A percentile compares a stretch with the other conserved stretches of the same genome.
These are phyloP conservation scores for Starmerella cellae DNA, from an alignment of 805 yeast species.

Conservation along the genomic window DNA sequence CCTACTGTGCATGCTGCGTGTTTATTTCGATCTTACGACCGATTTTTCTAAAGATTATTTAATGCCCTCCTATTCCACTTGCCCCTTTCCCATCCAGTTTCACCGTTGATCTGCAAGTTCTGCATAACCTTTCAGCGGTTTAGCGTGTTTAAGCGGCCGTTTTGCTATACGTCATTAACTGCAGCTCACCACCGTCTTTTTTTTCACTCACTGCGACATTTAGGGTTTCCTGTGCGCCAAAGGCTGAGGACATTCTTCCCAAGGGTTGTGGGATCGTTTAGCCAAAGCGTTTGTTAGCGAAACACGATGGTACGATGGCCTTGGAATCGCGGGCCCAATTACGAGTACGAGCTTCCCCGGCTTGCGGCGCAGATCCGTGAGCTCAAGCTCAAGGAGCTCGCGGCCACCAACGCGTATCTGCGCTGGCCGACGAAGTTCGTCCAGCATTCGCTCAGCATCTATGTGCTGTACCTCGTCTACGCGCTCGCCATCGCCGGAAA, in stretches of 20 bases:
- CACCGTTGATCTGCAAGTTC: too few species aligned
- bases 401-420: constrained; percentile 20
- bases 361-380: constrained; percentile 23
- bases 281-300: background rate
- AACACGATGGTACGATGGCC: constrained; percentile 9
- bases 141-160: too few species aligned
- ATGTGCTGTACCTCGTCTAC: constrained; percentile 19
- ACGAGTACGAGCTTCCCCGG: constrained; percentile 27
- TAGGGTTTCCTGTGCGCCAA: too few species aligned
- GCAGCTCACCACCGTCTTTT: too few species aligned
- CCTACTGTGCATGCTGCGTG: too few species aligned
- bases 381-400: constrained; percentile 6
- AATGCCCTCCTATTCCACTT: too few species aligned
- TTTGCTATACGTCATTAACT: background rate
- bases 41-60: too few species aligned
- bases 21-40: too few species aligned
- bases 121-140: too few species aligned
- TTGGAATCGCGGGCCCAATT: constrained; percentile 16
- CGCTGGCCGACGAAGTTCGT: constrained; percentile 25
- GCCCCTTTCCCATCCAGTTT: too few species aligned
- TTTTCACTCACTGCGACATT: too few species aligned
- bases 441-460: constrained; percentile 25
- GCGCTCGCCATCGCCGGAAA: background rate
- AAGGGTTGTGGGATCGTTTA: background rate
- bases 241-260: too few species aligned